phyloP scores from a whole-genome alignment of 306 rosid species.

The barrel medic (Medicago truncatula) region DNA sequence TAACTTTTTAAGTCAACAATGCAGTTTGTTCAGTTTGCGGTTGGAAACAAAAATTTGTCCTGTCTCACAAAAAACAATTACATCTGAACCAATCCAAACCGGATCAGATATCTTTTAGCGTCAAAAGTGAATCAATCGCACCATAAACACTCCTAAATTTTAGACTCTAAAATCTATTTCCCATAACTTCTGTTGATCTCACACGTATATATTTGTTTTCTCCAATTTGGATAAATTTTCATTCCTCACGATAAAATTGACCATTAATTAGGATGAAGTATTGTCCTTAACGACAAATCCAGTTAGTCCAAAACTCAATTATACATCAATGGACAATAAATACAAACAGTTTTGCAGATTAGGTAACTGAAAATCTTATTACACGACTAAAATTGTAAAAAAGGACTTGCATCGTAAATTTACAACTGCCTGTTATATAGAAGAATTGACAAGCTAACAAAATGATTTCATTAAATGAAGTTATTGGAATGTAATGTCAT shows the following conservation, averaged over 20 bases:
- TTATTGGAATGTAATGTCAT: conserved; percentile 36
- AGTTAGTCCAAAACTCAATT: conserved; percentile 33
- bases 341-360: conserved; percentile 15
- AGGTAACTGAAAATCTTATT: conserved; percentile 3
- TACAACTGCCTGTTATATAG: conserved; percentile 30
- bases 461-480: conserved; percentile 31
- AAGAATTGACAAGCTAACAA: conserved; percentile 37
- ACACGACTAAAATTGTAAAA: conserved; percentile 11
- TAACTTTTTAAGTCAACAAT: too few species aligned
- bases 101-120: too few species aligned
- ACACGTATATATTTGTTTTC: background rate
- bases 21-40: too few species aligned
- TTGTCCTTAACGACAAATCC: conserved; percentile 34
- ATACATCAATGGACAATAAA: conserved; percentile 17
- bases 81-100: too few species aligned
- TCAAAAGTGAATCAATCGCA: too few species aligned
- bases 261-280: background rate
- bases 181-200: conserved; percentile 6
- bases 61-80: too few species aligned
- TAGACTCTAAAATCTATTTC: background rate
- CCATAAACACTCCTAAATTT: too few species aligned
- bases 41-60: too few species aligned
- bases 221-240: conserved; percentile 1
- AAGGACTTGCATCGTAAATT: conserved; percentile 22
- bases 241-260: conserved; percentile 16